phyloP scores from a whole-genome alignment of 2,329 filamentous ascomycete species.

The Fusarium sp. region DNA sequence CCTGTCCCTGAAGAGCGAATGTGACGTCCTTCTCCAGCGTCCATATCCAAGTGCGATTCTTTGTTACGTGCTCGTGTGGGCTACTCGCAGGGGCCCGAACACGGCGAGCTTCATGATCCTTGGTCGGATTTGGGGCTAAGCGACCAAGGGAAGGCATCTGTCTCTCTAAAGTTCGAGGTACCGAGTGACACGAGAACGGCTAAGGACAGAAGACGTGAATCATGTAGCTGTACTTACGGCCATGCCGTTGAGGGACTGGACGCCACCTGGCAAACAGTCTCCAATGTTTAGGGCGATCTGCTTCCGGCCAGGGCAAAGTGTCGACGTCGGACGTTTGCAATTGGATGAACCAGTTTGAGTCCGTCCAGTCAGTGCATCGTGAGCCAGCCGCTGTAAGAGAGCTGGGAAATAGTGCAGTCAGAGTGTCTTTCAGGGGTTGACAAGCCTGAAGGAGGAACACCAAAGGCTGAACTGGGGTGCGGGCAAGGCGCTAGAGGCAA shows the following conservation, averaged over 20 bases:
- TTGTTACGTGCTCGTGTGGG: constrained; percentile 45
- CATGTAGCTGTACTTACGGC: constrained; percentile 37
- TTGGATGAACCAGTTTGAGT: constrained; percentile 29
- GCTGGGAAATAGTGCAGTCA: constrained; percentile 32
- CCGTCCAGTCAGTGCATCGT: constrained; percentile 10
- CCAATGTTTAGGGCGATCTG: constrained; percentile 41
- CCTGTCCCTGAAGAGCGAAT: constrained; percentile 24
- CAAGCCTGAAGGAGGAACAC: constrained; percentile 25
- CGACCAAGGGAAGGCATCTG: constrained; percentile 32
- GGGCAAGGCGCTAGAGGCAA: constrained; percentile 51
- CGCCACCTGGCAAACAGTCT: constrained; percentile 35
- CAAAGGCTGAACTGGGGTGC: constrained; percentile 14
- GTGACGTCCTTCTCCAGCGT: constrained; percentile 41
- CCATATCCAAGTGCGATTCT: constrained; percentile 29
- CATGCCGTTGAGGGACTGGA: constrained; percentile 38
- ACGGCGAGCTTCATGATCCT: constrained; percentile 40
- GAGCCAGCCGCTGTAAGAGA: constrained; percentile 41
- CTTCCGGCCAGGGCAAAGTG: constrained; percentile 42
- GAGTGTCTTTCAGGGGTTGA: constrained; percentile 28
- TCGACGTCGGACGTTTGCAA: constrained; percentile 39
- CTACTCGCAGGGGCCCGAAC: constrained; percentile 37
- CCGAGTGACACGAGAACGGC: constrained; percentile 34
- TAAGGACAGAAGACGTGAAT: constrained; percentile 17
- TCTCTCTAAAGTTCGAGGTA: constrained; percentile 21
- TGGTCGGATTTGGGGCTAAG: constrained; percentile 38